Conservation (phyloP, 169 alveolate species). For the Babesia divergens region DNA sequence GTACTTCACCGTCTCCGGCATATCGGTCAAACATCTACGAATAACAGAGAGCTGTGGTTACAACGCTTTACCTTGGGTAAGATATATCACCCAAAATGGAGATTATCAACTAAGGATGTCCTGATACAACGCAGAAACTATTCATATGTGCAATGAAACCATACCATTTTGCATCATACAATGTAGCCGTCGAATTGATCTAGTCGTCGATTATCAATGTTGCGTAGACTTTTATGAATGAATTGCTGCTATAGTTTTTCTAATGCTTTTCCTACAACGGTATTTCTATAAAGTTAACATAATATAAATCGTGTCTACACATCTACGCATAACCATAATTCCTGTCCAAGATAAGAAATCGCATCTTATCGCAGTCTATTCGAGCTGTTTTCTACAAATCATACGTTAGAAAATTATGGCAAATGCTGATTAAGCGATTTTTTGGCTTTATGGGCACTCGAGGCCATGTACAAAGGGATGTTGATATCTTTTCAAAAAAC, state of each 20-base stretch:
- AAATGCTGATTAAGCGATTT: slow-evolving; percentile 23
- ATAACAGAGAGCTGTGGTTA: slow-evolving; percentile 96
- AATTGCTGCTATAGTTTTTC: too few relatives aligned
- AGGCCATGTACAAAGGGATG: slow-evolving; percentile 13
- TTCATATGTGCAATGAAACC: too few relatives aligned
- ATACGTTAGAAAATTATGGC: not conserved
- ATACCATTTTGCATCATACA: too few relatives aligned
- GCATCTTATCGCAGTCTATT: not conserved
- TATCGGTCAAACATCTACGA: slow-evolving; percentile 95
- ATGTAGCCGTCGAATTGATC: too few relatives aligned
- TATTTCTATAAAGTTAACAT: too few relatives aligned
- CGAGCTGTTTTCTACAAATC: not conserved
- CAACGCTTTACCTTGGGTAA: slow-evolving; percentile 99
- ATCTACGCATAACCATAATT: too few relatives aligned
- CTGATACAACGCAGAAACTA: too few relatives aligned
- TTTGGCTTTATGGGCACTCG: slow-evolving; percentile 44
- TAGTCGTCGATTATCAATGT: too few relatives aligned
- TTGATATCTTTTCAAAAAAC: slow-evolving; percentile 28
- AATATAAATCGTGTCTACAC: too few relatives aligned
- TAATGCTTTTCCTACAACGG: too few relatives aligned
- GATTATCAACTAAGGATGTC: slow-evolving; percentile 97
- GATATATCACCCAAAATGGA: slow-evolving; percentile 99
- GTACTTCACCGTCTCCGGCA: slow-evolving; percentile 98
- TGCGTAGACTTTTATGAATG: too few relatives aligned
- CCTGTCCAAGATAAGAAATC: too few relatives aligned